Evolutionary conservation across 768 basidiomycete genomes (phyloP), one percentile per base, ranked within the genome.

Genomic region (Amanita pallidorosea): DNA sequence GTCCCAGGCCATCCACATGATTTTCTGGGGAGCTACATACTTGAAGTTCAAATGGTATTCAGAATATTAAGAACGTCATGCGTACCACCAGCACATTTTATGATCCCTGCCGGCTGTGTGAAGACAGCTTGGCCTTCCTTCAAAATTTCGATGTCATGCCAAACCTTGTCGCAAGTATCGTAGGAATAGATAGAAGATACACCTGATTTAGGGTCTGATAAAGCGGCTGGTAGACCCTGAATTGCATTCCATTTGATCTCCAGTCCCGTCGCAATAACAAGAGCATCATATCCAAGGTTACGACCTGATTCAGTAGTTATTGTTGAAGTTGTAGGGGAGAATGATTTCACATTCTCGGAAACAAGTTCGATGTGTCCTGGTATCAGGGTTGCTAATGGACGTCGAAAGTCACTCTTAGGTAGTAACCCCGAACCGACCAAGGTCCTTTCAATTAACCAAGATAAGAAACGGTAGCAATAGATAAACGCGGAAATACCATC

Each of bases 1-100:
- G 61, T 93, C 88, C 88, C 88, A 91, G 42, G 88, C 87, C 87
- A 92, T 90, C 90, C 91, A 95, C 88, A 95, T 92, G 49, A 93
- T 87, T 67, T 94, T 92, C 62, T 91, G 88, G 17, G 88, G 86
- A 13, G 84, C 86, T 88, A 33, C 33, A 13, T 13, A 56, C 18
- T 37, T 23, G 45, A 56, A 13, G 44, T 37, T 43, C 46, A n/a
- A 54, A 5, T 13, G 13, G 33, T 36, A 31, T 25, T n/a, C 23
- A 36, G 18, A 47, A 46, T 8, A 20, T 41, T 37, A 27, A 35
- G 44, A 5, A 17, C 22, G 31, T 23, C 2, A 38, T 15, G 45
- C 57, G 56, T 59, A 87, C 88, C 88, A 70, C 90, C 85, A 58
- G 93, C 87, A 63, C 94, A 98, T 66, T 99, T 99, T 62, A 99